Base-by-base conservation (phyloP, 2,329 filamentous ascomycete genomes). In the Xylaria sp. region DNA sequence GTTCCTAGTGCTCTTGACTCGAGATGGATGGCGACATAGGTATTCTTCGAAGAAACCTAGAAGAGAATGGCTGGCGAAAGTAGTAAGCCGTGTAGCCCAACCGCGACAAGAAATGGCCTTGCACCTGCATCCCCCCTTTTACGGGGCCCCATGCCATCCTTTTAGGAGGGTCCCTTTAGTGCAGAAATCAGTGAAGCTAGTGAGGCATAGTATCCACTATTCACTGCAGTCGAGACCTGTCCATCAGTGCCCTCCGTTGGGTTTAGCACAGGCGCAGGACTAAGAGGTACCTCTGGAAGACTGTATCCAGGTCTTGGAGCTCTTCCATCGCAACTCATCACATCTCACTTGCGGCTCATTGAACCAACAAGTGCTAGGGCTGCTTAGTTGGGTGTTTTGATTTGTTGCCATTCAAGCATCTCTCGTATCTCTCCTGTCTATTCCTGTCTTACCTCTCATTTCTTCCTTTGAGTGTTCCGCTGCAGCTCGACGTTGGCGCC, bases 41-140 rank as follows among this genome's bases (percentile, higher is more conserved):
- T 34, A 36, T 36, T 36, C 34, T 36, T 36, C 34, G 34, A 36
- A 19, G 51, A 30, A 48, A 56, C 54, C 30, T 17, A 11, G 39
- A 42, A 42, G 39, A 4, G 14, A 42, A 42, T 42, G 12, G 39
- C n/a, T 5, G n/a, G 19, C 21, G 34, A 1, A 36, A 30, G 51
- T 27, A 57, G 58, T 66, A 66, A 61, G 64, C 58, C 24, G 51
- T 58, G 51, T 54, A 61, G 56, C 54, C 59, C 19, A 34, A n/a
- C 36, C 60, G 51, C 64, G 61, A 56, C 45, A 39, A 56, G 57
- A 60, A 47, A 19, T 55, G 36, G 12, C 50, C 24, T 51, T 4
- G 24, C 24, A 27, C 24, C 42, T n/a, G 51, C 6, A 54, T 21
- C 48, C 34, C 67, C 67, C 67, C 67, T 66, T 69, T 69, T 69